Percentiles rank a stretch among this genome's conserved stretches.
phyloP scores from a whole-genome alignment of 2,329 filamentous ascomycete genomes.

The Phoma herbarum region DNA sequence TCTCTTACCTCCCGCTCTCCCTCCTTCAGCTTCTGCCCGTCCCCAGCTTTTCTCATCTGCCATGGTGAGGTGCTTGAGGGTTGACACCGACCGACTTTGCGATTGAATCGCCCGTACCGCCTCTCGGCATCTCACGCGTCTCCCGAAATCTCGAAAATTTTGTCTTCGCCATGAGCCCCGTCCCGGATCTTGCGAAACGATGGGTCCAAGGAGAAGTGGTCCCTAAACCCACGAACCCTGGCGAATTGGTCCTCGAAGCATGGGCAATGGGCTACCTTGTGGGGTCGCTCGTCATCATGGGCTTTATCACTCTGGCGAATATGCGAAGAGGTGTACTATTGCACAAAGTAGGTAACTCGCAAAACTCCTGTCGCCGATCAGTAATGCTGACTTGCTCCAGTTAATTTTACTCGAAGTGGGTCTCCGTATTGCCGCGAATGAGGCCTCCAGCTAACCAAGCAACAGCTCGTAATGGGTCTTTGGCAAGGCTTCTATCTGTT shows the following conservation, averaged over 20 bases:
- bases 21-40: conserved; percentile 4
- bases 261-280: conserved; percentile 54
- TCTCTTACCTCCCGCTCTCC: conserved; percentile 14
- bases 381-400: conserved; percentile 36
- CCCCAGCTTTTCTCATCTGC: conserved; percentile 20
- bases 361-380: background rate
- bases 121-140: conserved; percentile 27
- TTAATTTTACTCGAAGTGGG: conserved; percentile 60
- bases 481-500: conserved; percentile 69
- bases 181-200: conserved; percentile 22
- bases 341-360: conserved; percentile 52
- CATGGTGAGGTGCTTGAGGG: conserved; percentile 32
- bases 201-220: conserved; percentile 32
- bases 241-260: conserved; percentile 50
- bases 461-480: conserved; percentile 63
- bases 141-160: conserved; percentile 26
- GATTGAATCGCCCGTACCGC: conserved; percentile 34
- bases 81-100: conserved; percentile 23
- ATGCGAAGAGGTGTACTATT: conserved; percentile 58
- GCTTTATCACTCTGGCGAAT: conserved; percentile 58
- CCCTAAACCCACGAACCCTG: conserved; percentile 42
- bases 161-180: conserved; percentile 30
- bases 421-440: conserved; percentile 3
- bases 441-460: conserved; percentile 20
- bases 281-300: conserved; percentile 58